These are phyloP conservation scores for Serendipita sp. DNA, from an alignment of 768 basidiomycete genomes.

Conservation along the genomic window DNA sequence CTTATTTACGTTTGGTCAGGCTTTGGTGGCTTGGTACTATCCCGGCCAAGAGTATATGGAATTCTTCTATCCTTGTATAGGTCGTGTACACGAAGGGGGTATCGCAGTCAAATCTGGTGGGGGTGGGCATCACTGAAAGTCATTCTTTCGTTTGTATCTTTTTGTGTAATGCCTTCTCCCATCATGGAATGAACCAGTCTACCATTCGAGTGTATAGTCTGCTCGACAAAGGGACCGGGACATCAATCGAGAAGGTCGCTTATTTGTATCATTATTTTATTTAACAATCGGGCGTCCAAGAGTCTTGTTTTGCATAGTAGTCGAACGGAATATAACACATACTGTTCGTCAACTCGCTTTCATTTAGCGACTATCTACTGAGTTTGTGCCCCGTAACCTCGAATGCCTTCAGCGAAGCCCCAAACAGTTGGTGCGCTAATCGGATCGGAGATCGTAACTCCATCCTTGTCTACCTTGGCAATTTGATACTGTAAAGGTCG, in stretches of 20 bases:
- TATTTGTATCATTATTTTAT: no score
- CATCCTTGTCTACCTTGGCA: constrained; percentile 65
- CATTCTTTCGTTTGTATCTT: no score
- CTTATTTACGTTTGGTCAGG: constrained; percentile 21
- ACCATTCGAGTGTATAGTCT: no score
- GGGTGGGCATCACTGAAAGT: no score
- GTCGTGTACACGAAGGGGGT: neutral
- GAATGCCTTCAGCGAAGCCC: constrained; percentile 83
- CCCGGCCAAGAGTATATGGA: constrained; percentile 35
- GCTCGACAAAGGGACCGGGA: no score
- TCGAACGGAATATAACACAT: neutral
- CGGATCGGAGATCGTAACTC: constrained; percentile 66
- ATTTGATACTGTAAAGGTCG: constrained; percentile 68
- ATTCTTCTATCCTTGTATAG: constrained; percentile 26
- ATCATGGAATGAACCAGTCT: no score
- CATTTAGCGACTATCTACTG: constrained; percentile 31
- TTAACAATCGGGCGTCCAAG: no score
- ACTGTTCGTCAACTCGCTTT: neutral
- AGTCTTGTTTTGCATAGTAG: neutral
- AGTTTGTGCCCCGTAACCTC: constrained; percentile 84
- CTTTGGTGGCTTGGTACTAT: constrained; percentile 53
- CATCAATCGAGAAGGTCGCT: no score
- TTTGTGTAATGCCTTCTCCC: no score
- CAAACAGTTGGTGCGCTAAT: constrained; percentile 63
- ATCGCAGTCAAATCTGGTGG: no score